Conservation (phyloP, 495 filamentous ascomycete species). For the Choiromyces venosus region DNA sequence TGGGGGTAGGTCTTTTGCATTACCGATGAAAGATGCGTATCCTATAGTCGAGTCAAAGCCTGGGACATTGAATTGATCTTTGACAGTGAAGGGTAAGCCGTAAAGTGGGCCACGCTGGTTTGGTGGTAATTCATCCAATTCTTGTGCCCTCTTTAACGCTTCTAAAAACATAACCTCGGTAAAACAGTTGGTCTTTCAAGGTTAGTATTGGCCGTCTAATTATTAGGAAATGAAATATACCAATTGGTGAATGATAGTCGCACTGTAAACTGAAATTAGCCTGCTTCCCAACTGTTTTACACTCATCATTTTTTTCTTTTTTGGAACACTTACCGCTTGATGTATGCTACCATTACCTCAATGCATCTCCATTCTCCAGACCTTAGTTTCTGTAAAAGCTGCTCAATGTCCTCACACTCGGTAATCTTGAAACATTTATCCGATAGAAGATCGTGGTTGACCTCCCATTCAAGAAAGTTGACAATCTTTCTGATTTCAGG, state of each 20-base stretch:
- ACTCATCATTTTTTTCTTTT: too few relatives aligned
- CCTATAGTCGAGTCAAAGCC: conserved; percentile 63
- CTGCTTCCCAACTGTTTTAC: background rate
- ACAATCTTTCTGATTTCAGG: background rate
- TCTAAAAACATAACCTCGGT: conserved; percentile 60
- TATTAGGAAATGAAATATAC: conserved; percentile 36
- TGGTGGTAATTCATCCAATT: conserved; percentile 55
- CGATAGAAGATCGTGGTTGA: conserved; percentile 16
- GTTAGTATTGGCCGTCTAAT: background rate
- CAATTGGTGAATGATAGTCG: conserved; percentile 48
- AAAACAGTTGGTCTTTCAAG: conserved; percentile 52
- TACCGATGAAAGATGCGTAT: conserved; percentile 45
- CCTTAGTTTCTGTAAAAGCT: conserved; percentile 42
- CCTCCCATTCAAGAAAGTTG: conserved; percentile 23
- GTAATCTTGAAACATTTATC: conserved; percentile 42
- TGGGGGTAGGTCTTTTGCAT: conserved; percentile 49
- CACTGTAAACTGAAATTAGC: conserved; percentile 25
- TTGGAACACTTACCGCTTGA: conserved; percentile 46
- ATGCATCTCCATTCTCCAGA: conserved; percentile 47
- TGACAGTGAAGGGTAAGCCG: conserved; percentile 61
- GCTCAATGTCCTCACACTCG: conserved; percentile 45
- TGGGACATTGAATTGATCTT: conserved; percentile 67
- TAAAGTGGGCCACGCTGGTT: conserved; percentile 55
- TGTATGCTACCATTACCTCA: conserved; percentile 48
- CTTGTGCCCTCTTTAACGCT: conserved; percentile 55